Evolutionary conservation across 129 eudicot genomes (phyloP), one percentile per base, ranked within the genome.

Genomic region (Pseudognaphalium luteoalbum): DNA sequence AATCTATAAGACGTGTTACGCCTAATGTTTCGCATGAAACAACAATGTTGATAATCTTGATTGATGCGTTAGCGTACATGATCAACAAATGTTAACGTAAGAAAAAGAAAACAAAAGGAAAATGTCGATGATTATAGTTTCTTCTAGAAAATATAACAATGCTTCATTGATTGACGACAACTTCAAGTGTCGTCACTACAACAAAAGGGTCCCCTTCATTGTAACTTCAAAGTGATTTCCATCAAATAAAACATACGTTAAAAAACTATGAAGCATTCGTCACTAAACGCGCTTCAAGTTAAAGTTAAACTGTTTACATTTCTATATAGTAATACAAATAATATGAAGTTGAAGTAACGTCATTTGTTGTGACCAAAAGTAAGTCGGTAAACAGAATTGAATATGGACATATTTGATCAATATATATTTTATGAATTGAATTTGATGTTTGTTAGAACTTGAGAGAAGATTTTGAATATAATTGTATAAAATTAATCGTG

Each of bases 91-190:
- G 37, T 19, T 52, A 56, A 51, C 64, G 22, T 76, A 34, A 12
- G 54, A 32, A 50, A 5, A 32, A 76, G 64, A 75, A 65, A 65
- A 66, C 25, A 66, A 10, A 76, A 44, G 54, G 32, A 66, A 66
- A 76, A 51, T 37, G 66, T 66, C n/a, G 6, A 32, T 0, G 21
- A 5, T 5, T 21, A 57, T 57, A 14, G 3, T 47, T 47, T 50
- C 25, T 76, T 50, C 73, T 66, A 76, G 80, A 76, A 63, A 65
- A 50, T 6, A 37, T n/a, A n/a, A n/a, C n/a, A n/a, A n/a, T n/a
- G n/a, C n/a, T n/a, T n/a, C n/a, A n/a, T n/a, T n/a, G 30, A 22
- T 41, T 29, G 15, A 72, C 21, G 72, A 79, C 58, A 71, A 72
- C 12, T 72, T 76, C 32, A 32, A 71, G 72, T 71, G 72, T 71